Evolutionary conservation across 176 grass and related monocot genomes (phyloP).

Genomic region (Pontederia paniculata): DNA sequence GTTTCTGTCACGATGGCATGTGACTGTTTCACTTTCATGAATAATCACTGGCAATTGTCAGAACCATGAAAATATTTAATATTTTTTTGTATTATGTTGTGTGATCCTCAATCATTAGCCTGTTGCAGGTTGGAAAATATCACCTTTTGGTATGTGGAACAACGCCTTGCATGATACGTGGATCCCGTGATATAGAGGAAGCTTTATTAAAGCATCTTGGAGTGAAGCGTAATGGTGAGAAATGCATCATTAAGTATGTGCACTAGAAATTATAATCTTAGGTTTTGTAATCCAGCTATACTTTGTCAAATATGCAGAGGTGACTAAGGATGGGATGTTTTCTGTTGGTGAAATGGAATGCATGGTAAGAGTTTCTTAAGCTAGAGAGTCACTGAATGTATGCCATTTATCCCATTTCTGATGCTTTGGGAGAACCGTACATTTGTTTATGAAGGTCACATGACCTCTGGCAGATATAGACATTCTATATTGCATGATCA

Average conservation of each 20-base stretch:
- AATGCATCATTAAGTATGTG: neutral
- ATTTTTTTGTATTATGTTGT: neutral
- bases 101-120: constrained; percentile 1
- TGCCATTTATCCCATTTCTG: too few species aligned
- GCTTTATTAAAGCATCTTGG: constrained; percentile 76
- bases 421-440: too few species aligned
- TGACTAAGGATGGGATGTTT: constrained; percentile 95
- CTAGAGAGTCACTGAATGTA: too few species aligned
- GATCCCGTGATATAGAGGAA: constrained; percentile 88
- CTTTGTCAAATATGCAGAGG: constrained; percentile 35
- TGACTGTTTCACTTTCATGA: neutral
- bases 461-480: too few species aligned
- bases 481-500: too few species aligned
- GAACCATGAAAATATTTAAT: neutral
- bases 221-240: constrained; percentile 90
- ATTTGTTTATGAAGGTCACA: too few species aligned
- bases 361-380: constrained; percentile 49
- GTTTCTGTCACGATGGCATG: neutral
- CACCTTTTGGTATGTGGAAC: constrained; percentile 97
- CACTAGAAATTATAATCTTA: neutral
- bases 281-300: neutral
- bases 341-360: constrained; percentile 97
- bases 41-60: too few species aligned
- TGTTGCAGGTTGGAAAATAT: constrained; percentile 79
- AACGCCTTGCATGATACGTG: constrained; percentile 98